Evolutionary conservation across 2,329 filamentous ascomycete species (phyloP), one percentile per base, ranked within the genome.

Genomic region (Didymella segeticola): DNA sequence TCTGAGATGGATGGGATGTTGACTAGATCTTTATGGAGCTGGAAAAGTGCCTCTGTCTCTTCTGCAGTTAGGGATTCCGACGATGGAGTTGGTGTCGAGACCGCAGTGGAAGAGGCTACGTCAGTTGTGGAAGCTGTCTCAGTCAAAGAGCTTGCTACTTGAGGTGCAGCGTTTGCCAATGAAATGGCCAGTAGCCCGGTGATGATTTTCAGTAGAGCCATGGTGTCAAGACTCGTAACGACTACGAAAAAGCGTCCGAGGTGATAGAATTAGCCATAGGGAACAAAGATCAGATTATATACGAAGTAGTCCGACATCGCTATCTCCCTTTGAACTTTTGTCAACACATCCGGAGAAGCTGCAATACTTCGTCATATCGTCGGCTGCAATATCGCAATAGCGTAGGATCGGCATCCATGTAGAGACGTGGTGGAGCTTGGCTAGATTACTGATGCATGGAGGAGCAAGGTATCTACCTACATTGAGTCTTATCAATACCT

Each of bases 1-100:
- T 84, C 85, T 6, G 64, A 68, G 8, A 68, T 61, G 2, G 66
- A 69, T 4, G 64, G 63, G 7, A 69, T 69, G 12, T 68, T 64
- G 23, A 69, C 63, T 1, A 69, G 47, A 5, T 61, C 53, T 41
- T 67, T 55, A 37, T 69, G 66, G 12, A 69, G 58, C 29, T 47
- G 53, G 22, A 62, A 64, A 2, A 69, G 50, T 14, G 63, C 70
- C 20, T 71, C 61, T 10, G 27, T 53, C 22, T 67, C 62, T 33
- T 56, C 57, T 2, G 53, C 25, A 1, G 57, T 62, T 25, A 67
- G 43, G 11, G 56, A 47, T 25, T 39, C 33, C 1, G 27, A 29
- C 9, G 53, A 47, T 9, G 17, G 38, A 20, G 53, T 39, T 15
- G 47, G 12, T 11, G 46, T 34, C 19, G 53, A 43, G 27, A 22